Evolutionary conservation across 2,329 filamentous ascomycete genomes (phyloP).

Genomic region (Xylaria sp.): DNA sequence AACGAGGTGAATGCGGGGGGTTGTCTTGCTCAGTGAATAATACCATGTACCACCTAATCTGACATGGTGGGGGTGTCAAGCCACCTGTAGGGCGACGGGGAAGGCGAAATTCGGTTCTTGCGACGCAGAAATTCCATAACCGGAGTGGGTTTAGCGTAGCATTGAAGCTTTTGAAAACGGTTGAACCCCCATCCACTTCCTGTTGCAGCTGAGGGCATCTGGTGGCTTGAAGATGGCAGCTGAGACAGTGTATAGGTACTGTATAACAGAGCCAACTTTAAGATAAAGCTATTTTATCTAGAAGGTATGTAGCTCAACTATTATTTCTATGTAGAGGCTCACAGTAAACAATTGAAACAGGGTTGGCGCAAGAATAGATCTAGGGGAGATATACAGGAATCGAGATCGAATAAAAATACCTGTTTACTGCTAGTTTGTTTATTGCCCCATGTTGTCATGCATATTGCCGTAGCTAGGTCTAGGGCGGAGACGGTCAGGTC

Average conservation of each 20-base stretch:
- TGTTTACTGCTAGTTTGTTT: too few relatives aligned
- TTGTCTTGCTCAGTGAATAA: not conserved
- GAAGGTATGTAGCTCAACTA: too few relatives aligned
- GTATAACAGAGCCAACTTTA: too few relatives aligned
- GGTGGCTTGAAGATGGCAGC: not conserved
- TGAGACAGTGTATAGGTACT: not conserved
- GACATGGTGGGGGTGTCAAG: constrained; percentile 2
- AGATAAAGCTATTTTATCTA: too few relatives aligned
- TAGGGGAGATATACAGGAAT: too few relatives aligned
- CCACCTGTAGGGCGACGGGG: not conserved
- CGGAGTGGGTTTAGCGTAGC: constrained; percentile 17
- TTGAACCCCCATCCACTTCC: not conserved
- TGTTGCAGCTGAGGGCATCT: constrained; percentile 5
- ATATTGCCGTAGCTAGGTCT: too few relatives aligned
- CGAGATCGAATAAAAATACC: too few relatives aligned
- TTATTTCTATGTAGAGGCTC: too few relatives aligned
- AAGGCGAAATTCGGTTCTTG: constrained; percentile 17
- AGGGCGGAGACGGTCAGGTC: too few relatives aligned
- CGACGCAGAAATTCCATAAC: constrained; percentile 13
- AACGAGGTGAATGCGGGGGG: not conserved
- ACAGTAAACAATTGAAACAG: too few relatives aligned
- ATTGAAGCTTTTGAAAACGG: constrained; percentile 2
- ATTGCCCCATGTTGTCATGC: too few relatives aligned
- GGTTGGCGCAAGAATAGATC: too few relatives aligned
- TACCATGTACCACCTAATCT: not conserved